Evolutionary conservation across 345 rosid species (phyloP).

Genomic region (Pelargonium nanum): DNA sequence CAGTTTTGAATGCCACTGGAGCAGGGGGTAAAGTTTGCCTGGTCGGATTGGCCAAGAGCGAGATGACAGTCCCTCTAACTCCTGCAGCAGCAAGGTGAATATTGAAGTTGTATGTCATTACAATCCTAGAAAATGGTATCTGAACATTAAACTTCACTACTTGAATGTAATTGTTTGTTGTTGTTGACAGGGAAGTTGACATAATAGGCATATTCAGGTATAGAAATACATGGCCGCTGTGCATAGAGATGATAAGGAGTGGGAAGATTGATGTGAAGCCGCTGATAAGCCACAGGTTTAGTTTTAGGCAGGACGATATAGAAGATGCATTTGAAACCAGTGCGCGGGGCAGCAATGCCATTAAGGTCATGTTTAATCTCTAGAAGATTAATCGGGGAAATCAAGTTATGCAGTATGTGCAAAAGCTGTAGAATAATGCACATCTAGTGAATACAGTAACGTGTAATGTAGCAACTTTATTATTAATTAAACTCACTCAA

Average conservation of each 20-base stretch:
- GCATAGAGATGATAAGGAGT: conserved; percentile 59
- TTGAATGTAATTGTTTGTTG: too few relatives aligned
- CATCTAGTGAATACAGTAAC: too few relatives aligned
- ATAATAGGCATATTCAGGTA: conserved; percentile 69
- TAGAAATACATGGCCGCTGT: conserved; percentile 78
- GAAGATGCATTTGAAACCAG: conserved; percentile 86
- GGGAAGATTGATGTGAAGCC: conserved; percentile 87
- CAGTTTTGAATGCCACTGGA: conserved; percentile 57
- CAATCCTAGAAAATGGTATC: too few relatives aligned
- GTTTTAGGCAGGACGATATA: conserved; percentile 73
- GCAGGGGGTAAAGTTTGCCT: conserved; percentile 93
- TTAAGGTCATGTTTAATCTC: conserved; percentile 93
- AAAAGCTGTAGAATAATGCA: too few relatives aligned
- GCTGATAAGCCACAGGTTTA: conserved; percentile 78
- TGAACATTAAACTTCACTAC: too few relatives aligned
- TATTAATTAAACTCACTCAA: too few relatives aligned
- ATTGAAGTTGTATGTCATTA: too few relatives aligned
- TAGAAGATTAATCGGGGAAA: too few relatives aligned
- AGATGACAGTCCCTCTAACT: conserved; percentile 80
- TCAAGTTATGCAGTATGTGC: too few relatives aligned
- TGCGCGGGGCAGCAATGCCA: conserved; percentile 70
- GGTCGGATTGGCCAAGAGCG: conserved; percentile 59
- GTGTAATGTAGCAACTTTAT: too few relatives aligned
- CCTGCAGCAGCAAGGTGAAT: too few relatives aligned
- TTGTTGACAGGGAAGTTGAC: conserved; percentile 95